These are phyloP conservation scores for Malus orientalis DNA, from an alignment of 306 rosid species.

Conservation along the genomic window DNA sequence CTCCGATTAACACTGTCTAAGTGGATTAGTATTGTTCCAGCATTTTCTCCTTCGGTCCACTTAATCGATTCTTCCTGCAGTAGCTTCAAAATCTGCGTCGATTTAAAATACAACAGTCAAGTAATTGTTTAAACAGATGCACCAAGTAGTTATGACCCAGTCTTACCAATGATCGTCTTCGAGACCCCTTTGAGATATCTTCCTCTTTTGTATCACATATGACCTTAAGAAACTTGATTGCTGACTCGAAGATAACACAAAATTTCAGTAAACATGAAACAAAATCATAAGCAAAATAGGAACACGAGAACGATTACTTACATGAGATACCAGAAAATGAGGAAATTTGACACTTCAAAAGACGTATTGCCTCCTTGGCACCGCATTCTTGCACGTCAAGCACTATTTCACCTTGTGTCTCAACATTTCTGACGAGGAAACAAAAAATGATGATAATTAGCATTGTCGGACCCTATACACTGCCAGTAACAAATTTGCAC, in stretches of 20 bases:
- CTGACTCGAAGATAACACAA: constrained; percentile 32
- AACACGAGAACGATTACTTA: constrained; percentile 19
- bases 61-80: constrained; percentile 58
- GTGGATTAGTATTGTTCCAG: constrained; percentile 46
- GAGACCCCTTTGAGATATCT: constrained; percentile 43
- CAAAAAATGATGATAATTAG: not conserved
- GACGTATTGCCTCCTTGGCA: constrained; percentile 42
- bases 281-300: not conserved
- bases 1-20: constrained; percentile 39
- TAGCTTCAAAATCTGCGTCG: constrained; percentile 48
- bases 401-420: constrained; percentile 41
- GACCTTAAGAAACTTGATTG: constrained; percentile 61
- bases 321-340: constrained; percentile 60
- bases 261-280: not conserved
- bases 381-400: constrained; percentile 55
- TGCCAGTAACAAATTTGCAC: not conserved
- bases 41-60: constrained; percentile 61
- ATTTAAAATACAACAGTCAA: not conserved
- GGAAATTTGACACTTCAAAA: constrained; percentile 62
- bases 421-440: constrained; percentile 33
- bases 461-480: not conserved
- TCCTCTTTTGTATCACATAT: constrained; percentile 42
- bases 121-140: not conserved
- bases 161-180: constrained; percentile 44
- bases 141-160: not conserved